Evolutionary conservation across 2,329 filamentous ascomycete genomes (phyloP).

Genomic region (Scedosporium boydii): DNA sequence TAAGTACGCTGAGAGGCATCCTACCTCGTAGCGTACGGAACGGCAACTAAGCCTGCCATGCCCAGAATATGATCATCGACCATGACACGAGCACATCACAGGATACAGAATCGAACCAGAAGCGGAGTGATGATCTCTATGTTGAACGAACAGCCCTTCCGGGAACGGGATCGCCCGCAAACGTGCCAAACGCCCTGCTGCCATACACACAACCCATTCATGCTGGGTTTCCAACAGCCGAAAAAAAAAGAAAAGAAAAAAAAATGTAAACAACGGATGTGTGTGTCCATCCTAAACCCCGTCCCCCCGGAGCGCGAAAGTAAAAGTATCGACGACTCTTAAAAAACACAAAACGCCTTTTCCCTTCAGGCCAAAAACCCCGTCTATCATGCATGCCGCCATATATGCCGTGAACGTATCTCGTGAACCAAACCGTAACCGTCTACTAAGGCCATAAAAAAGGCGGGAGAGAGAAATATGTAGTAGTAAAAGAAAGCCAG

Average conservation of each 20-base stretch:
- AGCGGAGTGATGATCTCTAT: too few relatives aligned
- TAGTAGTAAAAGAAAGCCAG: too few relatives aligned
- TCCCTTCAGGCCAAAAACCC: not conserved
- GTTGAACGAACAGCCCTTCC: too few relatives aligned
- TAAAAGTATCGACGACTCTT: not conserved
- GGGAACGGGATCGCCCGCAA: too few relatives aligned
- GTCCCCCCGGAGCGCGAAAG: not conserved
- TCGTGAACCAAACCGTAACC: not conserved
- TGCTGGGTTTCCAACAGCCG: not conserved
- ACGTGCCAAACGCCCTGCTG: too few relatives aligned
- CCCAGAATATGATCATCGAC: too few relatives aligned
- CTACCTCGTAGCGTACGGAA: too few relatives aligned
- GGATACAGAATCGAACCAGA: too few relatives aligned
- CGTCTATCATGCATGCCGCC: slow-evolving; percentile 1
- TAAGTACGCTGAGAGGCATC: too few relatives aligned
- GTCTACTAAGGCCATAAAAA: not conserved
- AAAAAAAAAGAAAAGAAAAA: not conserved
- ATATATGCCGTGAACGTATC: not conserved
- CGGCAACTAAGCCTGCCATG: too few relatives aligned
- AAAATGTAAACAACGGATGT: not conserved
- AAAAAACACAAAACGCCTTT: not conserved
- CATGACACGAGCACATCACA: too few relatives aligned
- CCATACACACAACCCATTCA: not conserved
- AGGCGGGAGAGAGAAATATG: not conserved
- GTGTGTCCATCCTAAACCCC: not conserved